Conservation (phyloP, 1,284 basidiomycete species). For the Trametes polyzona region DNA sequence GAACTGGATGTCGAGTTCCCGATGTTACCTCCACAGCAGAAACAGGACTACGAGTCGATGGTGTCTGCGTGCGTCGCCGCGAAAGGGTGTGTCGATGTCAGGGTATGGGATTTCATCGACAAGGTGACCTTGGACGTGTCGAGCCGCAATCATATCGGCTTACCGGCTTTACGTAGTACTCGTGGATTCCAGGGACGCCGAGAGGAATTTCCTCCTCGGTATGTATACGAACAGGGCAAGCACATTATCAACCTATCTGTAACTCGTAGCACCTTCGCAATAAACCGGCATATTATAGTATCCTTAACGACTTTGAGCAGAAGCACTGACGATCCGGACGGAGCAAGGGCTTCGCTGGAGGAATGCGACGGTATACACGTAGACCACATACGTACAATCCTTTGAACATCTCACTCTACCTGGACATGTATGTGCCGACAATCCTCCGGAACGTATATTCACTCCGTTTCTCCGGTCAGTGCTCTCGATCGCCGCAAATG, state of each 20-base stretch:
- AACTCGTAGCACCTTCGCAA: conserved; percentile 22
- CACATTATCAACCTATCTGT: background rate
- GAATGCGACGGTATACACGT: no score
- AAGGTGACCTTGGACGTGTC: no score
- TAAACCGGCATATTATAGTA: conserved; percentile 31
- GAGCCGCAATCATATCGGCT: no score
- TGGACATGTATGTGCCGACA: background rate
- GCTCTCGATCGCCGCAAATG: background rate
- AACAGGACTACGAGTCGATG: conserved; percentile 57
- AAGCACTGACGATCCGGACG: background rate
- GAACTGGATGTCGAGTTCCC: conserved; percentile 61
- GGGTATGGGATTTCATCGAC: conserved; percentile 59
- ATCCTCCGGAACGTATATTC: no score
- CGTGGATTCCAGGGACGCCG: conserved; percentile 55
- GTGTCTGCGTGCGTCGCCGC: conserved; percentile 55
- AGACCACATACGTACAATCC: background rate
- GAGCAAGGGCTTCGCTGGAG: no score
- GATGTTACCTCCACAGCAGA: conserved; percentile 56
- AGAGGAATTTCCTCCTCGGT: no score
- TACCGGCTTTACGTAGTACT: conserved; percentile 41
- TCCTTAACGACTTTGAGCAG: conserved; percentile 18
- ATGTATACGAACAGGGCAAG: no score
- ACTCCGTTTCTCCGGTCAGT: no score
- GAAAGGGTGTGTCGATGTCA: conserved; percentile 52
- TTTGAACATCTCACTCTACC: background rate